Base-by-base conservation (phyloP, 108 stramenopile genomes). In the Craspedostauros australis region DNA sequence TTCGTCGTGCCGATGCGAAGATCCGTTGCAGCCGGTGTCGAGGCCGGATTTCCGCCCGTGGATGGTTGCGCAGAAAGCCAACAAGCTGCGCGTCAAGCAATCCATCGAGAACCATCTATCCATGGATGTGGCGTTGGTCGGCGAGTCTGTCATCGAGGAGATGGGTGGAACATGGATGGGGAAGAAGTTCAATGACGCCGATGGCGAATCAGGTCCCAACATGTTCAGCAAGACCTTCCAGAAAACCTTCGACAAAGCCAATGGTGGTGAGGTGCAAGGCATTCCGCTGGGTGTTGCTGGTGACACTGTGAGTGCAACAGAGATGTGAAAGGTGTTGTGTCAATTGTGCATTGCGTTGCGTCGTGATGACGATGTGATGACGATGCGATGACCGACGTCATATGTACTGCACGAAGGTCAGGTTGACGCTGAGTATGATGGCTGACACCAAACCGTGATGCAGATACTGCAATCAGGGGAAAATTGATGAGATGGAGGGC, bases 91-190 rank as follows among this genome's bases (percentile, higher is more conserved):
- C 18, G 42, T 72, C 3, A 19, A 32, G 26, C 24, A 38, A 6
- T 15, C 50, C 31, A 48, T 66, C n/a, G 51, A 52, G 8, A 21
- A 41, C 14, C 49, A 40, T 21, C 4, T 29, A 22, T 26, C 32
- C 7, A 57, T 11, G 20, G 88, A 90, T 66, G 76, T 91, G 41
- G 85, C 78, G 5, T 85, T 91, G 70, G 34, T 91, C 33, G 89
- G 89, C 1, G 83, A 82, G 54, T 79, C 77, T 33, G 60, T 85
- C 5, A 68, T 85, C 18, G 89, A 91, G 70, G 85, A 77, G 21
- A 83, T 87, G 85, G 72, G 78, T 66, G 89, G 89, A 38, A 62
- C 53, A 57, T 86, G 83, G 79, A 82, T 80, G 81, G 89, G 69
- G 42, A 70, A 70, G n/a, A 54, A n/a, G n/a, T n/a, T n/a, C n/a